Conservation (phyloP, 2,329 filamentous ascomycete species). For the Furcasterigmium furcatum region DNA sequence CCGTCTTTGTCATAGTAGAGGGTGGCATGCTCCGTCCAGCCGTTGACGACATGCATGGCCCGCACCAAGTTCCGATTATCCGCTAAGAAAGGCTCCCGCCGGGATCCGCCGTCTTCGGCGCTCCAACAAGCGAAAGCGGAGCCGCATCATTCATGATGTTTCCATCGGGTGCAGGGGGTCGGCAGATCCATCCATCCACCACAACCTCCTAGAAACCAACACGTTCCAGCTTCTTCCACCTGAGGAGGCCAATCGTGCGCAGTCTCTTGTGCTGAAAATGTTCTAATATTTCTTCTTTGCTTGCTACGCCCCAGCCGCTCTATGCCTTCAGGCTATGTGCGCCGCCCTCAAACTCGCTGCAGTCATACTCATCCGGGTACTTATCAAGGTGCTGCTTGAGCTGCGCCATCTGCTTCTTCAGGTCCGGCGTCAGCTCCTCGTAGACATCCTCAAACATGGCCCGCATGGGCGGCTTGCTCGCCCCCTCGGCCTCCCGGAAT, state of each 20-base stretch:
- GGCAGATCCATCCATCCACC: too few relatives aligned
- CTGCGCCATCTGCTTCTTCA: conserved; percentile 67
- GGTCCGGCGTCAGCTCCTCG: conserved; percentile 78
- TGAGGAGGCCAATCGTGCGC: too few relatives aligned
- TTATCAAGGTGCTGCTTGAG: conserved; percentile 74
- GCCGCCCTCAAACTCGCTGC: conserved; percentile 72
- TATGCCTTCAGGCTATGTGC: conserved; percentile 61
- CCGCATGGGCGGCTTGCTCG: conserved; percentile 72
- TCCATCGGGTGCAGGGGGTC: too few relatives aligned
- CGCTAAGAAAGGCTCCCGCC: background rate
- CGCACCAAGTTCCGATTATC: background rate
- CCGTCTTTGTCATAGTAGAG: too few relatives aligned
- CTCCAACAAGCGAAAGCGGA: background rate
- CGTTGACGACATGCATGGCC: background rate
- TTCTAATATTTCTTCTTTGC: too few relatives aligned
- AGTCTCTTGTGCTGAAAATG: too few relatives aligned
- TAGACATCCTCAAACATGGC: conserved; percentile 86
- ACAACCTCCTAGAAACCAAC: too few relatives aligned
- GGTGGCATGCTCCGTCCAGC: too few relatives aligned
- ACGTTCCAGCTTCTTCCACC: too few relatives aligned
- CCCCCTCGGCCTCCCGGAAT: conserved; percentile 78
- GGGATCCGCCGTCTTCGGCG: background rate
- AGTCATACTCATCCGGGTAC: conserved; percentile 91
- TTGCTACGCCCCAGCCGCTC: too few relatives aligned
- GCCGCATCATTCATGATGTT: background rate